Evolutionary conservation across 1,139 yeast genomes (phyloP).

Genomic region (Martiniozyma asiatica): DNA sequence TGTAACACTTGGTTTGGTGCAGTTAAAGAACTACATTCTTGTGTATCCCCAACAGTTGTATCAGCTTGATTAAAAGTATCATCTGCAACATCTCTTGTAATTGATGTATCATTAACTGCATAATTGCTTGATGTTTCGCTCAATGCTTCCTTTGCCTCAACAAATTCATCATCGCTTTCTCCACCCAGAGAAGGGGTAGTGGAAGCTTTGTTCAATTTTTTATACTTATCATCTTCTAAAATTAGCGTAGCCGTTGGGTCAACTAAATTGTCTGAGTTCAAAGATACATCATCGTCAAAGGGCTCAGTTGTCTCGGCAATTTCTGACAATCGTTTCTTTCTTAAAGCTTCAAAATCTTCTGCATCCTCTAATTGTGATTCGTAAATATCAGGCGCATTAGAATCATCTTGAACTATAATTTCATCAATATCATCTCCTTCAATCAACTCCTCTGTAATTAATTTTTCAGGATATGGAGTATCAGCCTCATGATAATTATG

Average conservation of each 20-base stretch:
- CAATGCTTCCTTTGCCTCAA: slow-evolving; percentile 4
- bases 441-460: too few species aligned
- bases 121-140: too few species aligned
- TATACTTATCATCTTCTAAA: slow-evolving; percentile 14
- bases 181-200: slow-evolving; percentile 3
- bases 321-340: slow-evolving; percentile 10
- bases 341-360: slow-evolving; percentile 4
- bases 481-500: slow-evolving; percentile 3
- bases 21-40: background rate
- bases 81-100: too few species aligned
- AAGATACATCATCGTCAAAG: too few species aligned
- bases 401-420: too few species aligned
- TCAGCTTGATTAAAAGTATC: too few species aligned
- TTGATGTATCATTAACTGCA: too few species aligned
- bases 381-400: slow-evolving; percentile 2
- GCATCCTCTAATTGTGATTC: slow-evolving; percentile 1
- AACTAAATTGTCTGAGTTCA: too few species aligned
- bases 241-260: too few species aligned
- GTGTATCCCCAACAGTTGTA: slow-evolving; percentile 1
- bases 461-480: slow-evolving; percentile 1
- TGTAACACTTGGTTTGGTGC: too few species aligned
- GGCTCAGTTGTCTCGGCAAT: slow-evolving; percentile 16
- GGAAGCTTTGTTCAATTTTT: slow-evolving; percentile 7
- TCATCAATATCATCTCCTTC: too few species aligned
- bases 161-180: slow-evolving; percentile 5